Evolutionary conservation across 768 basidiomycete genomes (phyloP), one percentile per base, ranked within the genome.

Genomic region (Gelatoporia subvermispora): DNA sequence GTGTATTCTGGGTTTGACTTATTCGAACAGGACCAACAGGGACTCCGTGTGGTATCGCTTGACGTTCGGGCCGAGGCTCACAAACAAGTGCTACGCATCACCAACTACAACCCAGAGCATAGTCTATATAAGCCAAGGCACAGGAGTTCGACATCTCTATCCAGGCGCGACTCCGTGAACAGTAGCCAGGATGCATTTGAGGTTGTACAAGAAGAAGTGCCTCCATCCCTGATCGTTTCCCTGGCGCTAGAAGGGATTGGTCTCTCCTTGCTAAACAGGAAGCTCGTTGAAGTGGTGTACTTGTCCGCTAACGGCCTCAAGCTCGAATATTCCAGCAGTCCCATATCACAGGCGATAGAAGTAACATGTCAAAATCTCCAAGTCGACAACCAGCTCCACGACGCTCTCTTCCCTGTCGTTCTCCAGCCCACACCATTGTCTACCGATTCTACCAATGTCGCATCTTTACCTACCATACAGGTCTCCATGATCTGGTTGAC

Each of bases 301-400:
- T 66, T 90, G 21, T 87, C 90, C 2, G 68, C 90, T 55, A 82
- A 87, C 39, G 72, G 77, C 13, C 73, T 98, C 47, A 85, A 86
- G 57, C 76, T 97, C 51, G 89, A 93, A 57, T 98, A 94, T 66
- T 79, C 76, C 36, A 79, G 88, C 59, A 94, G 85, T 60, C 69
- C 78, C 1, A 74, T 85, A 34, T 85, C 90, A 4, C 91, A 94
- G 59, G 79, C 88, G 1, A 73, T 93, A 45, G 89, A 81, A 41
- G 35, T 98, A 31, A 81, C 85, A 8, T 88, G 86, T 60, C 90
- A 88, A n/a, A 84, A 77, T 57, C 74, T 99, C 10, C 94, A 98
- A 64, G 78, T 98, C 50, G 96, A 99, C 69, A 99, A 98, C 62
- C 96, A 99, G 63, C 78, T 99, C 11, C 95, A 98, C 51, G 96